These are phyloP conservation scores for Candida orba DNA, from an alignment of 805 yeast species.

Conservation along the genomic window DNA sequence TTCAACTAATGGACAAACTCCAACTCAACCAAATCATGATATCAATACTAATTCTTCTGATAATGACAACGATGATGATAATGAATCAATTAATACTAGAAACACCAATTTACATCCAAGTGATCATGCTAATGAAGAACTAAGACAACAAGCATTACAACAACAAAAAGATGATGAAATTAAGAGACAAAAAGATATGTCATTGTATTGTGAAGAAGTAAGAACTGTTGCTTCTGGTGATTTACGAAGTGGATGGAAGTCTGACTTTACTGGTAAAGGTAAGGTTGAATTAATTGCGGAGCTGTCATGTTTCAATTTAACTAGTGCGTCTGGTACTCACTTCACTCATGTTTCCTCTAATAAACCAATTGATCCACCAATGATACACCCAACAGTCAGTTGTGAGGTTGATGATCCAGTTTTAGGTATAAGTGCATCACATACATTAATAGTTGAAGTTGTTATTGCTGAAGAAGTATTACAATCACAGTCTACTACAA, in stretches of 20 bases:
- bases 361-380: slow-evolving; percentile 25
- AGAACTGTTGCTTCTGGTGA: slow-evolving; percentile 74
- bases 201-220: slow-evolving; percentile 61
- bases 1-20: slow-evolving; percentile 8
- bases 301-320: slow-evolving; percentile 49
- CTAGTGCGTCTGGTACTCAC: slow-evolving; percentile 46
- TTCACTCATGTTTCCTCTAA: slow-evolving; percentile 37
- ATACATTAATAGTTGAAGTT: slow-evolving; percentile 73
- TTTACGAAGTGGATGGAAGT: slow-evolving; percentile 88
- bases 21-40: neutral
- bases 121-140: slow-evolving; percentile 28
- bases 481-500: slow-evolving; percentile 32
- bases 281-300: slow-evolving; percentile 74
- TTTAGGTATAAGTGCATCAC: slow-evolving; percentile 69
- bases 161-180: slow-evolving; percentile 24
- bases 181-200: slow-evolving; percentile 25
- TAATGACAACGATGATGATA: slow-evolving; percentile 9
- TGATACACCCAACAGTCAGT: slow-evolving; percentile 42
- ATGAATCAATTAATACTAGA: slow-evolving; percentile 5
- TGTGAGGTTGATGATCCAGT: slow-evolving; percentile 82
- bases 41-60: slow-evolving; percentile 2
- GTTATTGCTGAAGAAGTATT: slow-evolving; percentile 89
- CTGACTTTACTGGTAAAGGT: slow-evolving; percentile 77
- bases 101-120: slow-evolving; percentile 21
- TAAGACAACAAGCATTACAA: slow-evolving; percentile 19